Conservation (phyloP, 441 rosid genomes). For the Erysimum cheiri region DNA sequence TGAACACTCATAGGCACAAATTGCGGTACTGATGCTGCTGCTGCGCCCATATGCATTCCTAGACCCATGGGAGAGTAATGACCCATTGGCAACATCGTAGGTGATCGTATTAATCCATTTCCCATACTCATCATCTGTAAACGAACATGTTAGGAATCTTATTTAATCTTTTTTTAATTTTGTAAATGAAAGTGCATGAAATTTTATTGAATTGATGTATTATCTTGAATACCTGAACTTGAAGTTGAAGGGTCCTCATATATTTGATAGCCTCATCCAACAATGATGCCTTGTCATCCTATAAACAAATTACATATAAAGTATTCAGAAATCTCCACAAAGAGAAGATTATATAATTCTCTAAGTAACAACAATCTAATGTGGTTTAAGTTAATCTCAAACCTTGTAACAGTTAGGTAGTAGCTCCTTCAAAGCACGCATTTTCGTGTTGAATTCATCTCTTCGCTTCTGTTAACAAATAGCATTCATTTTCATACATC, state of each 20-base stretch:
- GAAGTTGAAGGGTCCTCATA: constrained; percentile 57
- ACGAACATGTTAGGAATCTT: not conserved
- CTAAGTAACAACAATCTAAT: constrained; percentile 15
- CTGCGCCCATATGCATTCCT: constrained; percentile 41
- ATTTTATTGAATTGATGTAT: not conserved
- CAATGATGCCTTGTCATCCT: constrained; percentile 58
- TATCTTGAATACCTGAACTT: constrained; percentile 55
- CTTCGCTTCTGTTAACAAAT: constrained; percentile 53
- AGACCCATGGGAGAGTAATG: constrained; percentile 46
- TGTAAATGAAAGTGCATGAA: not conserved
- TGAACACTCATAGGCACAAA: constrained; percentile 40
- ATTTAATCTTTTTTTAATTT: too few species aligned
- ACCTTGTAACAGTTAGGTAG: constrained; percentile 62
- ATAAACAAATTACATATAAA: constrained; percentile 3
- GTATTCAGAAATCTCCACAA: constrained; percentile 13
- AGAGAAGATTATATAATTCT: constrained; percentile 18
- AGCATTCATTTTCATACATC: too few species aligned
- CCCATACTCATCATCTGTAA: constrained; percentile 66
- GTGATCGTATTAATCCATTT: constrained; percentile 41
- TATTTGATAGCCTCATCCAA: constrained; percentile 65
- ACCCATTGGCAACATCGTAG: constrained; percentile 51
- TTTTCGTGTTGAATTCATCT: constrained; percentile 55
- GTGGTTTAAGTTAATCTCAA: constrained; percentile 19
- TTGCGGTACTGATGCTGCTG: constrained; percentile 23
- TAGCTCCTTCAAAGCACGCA: constrained; percentile 57